Evolutionary conservation across 169 alveolate species (phyloP), one percentile per base, ranked within the genome.

Genomic region (Eimeria necatrix): DNA sequence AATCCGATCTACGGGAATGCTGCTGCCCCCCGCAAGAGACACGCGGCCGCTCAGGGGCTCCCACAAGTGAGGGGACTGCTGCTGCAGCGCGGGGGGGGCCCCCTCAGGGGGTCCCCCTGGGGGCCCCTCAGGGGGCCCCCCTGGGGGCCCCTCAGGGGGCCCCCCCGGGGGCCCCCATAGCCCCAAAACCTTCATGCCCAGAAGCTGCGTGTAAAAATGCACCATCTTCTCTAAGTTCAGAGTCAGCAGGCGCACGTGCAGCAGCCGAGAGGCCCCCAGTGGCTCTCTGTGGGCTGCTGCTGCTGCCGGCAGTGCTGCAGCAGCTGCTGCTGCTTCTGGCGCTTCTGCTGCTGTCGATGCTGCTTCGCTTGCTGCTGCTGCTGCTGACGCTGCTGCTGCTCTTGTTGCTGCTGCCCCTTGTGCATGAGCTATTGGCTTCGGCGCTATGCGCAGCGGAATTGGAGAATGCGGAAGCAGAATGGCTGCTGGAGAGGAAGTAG

Each of bases 181-280:
- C 22, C 91, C 95, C 26, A 91, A 52, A 1, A 91, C 91, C 51
- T 59, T 68, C 95, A 91, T 91, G 64, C 90, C 70, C 51, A 91
- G 80, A 41, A 91, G 64, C 20, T 91, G 81, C 2, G 89, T 91
- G 53, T 91, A 91, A 18, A 91, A 91, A 10, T 61, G 4, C 60
- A 91, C 61, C 95, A 91, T 91, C 60, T 7, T 32, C 52, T 73
- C 59, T 16, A 91, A 56, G 61, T 91, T 59, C 22, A 64, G 18
- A 22, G 71, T 73, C 4, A 83, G 83, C 24, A 91, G 83, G 48
- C 95, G 95, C 24, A 91, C 49, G 32, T 91, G 95, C 68, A 91
- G 90, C 74, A 91, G 53, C 4, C 71, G 14, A 51, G 89, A 80
- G 14, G 49, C 7, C 20, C 89, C 89, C 18, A 80, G 51, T 3